Evolutionary conservation across 768 basidiomycete species (phyloP), one percentile per base, ranked within the genome.

Genomic region (Rhodosporidiobolus odoratus): DNA sequence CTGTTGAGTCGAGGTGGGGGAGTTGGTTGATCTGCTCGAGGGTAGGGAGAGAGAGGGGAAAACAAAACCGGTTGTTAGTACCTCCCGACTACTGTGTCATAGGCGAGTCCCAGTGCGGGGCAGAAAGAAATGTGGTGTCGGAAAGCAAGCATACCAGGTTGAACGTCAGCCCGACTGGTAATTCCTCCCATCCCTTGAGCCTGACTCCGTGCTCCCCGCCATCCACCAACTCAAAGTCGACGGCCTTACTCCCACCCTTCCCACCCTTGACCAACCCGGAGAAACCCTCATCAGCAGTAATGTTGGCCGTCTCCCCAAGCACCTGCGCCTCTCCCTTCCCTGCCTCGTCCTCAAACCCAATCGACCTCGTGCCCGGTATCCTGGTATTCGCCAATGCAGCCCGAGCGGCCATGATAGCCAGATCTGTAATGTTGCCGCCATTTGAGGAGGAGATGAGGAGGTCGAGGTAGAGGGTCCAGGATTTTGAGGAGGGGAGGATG

Each of bases 211-310:
- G 89, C 75, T 91, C 91, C 71, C 87, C 89, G 15, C 69, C 73
- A 78, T 94, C 91, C 17, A 86, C 84, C 30, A 93, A 83, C 80
- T 94, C 92, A 74, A 93, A 93, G 78, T 94, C 92, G 15, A 86
- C 85, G 17, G 86, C 88, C 15, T 63, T 68, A 35, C 48, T 63
- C 9, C 3, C 85, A 83, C 71, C 86, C 87, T 47, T 81, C 77
- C 25, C 78, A 75, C 37, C 80, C 80, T 41, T 82, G 78, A 68
- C 89, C 86, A 6, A 85, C 80, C 73, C 89, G 85, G 85, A 87
- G 87, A 57, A 83, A 82, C 21, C 81, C 82, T 17, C 77, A 76
- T 35, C 77, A 76, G 21, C 75, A 71, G 58, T 71, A 37, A 65
- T 50, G 1, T 41, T 63, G 4, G 8, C 62, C 7, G 35, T 34